Evolutionary conservation across 1,284 basidiomycete genomes (phyloP), one percentile per base, ranked within the genome.

Genomic region (Trametes hirsuta): DNA sequence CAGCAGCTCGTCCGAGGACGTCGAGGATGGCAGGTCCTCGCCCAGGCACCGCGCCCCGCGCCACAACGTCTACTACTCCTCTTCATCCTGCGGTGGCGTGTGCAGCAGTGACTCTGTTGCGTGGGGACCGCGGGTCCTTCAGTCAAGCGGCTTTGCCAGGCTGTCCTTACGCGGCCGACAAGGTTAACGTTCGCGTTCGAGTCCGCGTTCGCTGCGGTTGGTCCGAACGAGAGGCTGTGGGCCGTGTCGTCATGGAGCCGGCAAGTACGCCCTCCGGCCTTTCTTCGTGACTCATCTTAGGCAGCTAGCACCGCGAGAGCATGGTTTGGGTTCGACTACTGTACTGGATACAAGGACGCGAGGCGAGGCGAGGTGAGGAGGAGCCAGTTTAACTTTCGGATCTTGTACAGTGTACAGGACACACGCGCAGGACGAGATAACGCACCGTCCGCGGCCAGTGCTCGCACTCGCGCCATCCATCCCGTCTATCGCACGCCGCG

Each of bases 21-120:
- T 44, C 63, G 36, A 10, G 58, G 58, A 60, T 50, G 61, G 61
- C 49, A 65, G 50, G 53, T 45, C 41, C n/a, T 37, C 10, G 37
- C 58, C 55, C 56, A 58, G 55, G 55, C 48, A 47, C 12, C 51
- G 24, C 39, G 41, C 18, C 18, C 18, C 36, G 24, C 24, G 40
- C 39, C 39, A 30, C 40, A 52, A 41, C 30, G 51, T 42, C 24
- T 12, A 14, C n/a, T 18, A 18, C 41, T 30, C 30, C 30, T 30
- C 30, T 30, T 30, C 30, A 4, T 30, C 30, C 30, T 46, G 22
- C 18, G 44, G 44, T 46, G 44, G n/a, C 22, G 6, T 14, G 21
- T 14, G 21, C 12, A 5, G 44, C 21, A 52, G 24, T 45, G n/a
- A 6, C 21, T 22, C 4, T 21, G 21, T 11, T 22, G 36, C 12